Evolutionary conservation across 352 stramenopile species (phyloP).

Genomic region (Plasmopara muralis): DNA sequence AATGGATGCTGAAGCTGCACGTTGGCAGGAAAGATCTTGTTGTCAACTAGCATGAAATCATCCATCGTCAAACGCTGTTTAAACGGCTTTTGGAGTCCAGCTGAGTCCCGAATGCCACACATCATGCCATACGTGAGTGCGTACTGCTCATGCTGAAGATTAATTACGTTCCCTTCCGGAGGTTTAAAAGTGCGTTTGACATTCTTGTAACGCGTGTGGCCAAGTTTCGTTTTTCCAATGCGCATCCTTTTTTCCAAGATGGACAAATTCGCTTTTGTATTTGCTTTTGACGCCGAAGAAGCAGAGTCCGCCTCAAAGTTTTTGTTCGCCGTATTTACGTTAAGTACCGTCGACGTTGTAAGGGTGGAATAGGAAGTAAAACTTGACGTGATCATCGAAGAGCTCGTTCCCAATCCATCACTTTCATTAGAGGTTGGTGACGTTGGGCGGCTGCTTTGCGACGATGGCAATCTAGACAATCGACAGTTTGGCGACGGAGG

Average conservation of each 20-base stretch:
- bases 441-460: slow-evolving; percentile 12
- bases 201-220: slow-evolving; percentile 43
- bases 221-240: slow-evolving; percentile 47
- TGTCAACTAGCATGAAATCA: slow-evolving; percentile 87
- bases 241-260: slow-evolving; percentile 51
- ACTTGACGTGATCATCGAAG: slow-evolving; percentile 17
- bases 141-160: slow-evolving; percentile 93
- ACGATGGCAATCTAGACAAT: slow-evolving; percentile 14
- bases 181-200: slow-evolving; percentile 57
- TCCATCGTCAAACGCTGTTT: slow-evolving; percentile 83
- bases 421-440: slow-evolving; percentile 19
- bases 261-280: slow-evolving; percentile 38
- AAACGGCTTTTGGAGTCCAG: slow-evolving; percentile 77
- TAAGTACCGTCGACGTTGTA: slow-evolving; percentile 4
- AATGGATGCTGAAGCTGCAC: slow-evolving; percentile 74
- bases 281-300: slow-evolving; percentile 19
- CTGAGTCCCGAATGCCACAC: slow-evolving; percentile 95
- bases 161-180: slow-evolving; percentile 66
- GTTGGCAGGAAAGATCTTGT: slow-evolving; percentile 66
- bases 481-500: slow-evolving; percentile 4
- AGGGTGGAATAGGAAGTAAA: slow-evolving; percentile 4
- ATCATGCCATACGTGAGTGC: slow-evolving; percentile 98
- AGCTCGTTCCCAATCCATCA: slow-evolving; percentile 12
- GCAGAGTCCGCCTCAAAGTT: no score
- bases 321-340: background rate